Percentiles rank a stretch among this genome's conserved stretches.
phyloP scores from a whole-genome alignment of 305 asterid species.

The Galium porrigens region DNA sequence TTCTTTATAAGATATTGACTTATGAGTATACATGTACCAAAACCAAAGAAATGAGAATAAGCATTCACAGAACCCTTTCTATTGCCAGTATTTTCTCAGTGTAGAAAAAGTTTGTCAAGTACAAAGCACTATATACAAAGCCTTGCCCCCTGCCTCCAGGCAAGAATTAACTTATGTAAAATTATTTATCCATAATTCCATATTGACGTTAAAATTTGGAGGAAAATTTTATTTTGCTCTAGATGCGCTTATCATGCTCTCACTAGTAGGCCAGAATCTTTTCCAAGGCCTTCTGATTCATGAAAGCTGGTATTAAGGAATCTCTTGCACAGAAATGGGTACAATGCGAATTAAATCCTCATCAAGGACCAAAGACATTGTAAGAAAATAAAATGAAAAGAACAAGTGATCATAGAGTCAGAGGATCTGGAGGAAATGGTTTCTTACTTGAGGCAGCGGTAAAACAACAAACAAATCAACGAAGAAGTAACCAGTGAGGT shows the following conservation, averaged over 20 bases:
- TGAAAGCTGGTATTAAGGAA: background rate
- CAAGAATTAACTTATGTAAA: background rate
- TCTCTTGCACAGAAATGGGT: background rate
- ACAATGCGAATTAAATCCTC: background rate
- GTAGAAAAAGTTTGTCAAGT: background rate
- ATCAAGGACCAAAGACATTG: background rate
- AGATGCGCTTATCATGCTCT: background rate
- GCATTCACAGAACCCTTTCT: background rate
- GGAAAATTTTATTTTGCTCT: background rate
- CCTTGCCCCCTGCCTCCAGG: background rate
- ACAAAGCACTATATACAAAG: background rate
- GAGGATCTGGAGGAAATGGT: background rate
- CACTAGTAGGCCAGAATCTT: background rate
- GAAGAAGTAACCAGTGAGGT: slow-evolving; percentile 42
- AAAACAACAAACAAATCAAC: slow-evolving; percentile 47
- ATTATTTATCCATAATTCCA: background rate
- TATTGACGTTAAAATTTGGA: background rate
- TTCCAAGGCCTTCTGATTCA: background rate
- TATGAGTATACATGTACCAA: background rate
- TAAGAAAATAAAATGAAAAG: slow-evolving; percentile 8
- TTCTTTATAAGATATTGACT: background rate
- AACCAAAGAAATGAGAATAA: background rate
- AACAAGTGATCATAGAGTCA: slow-evolving; percentile 2
- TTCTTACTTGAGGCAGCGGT: slow-evolving; percentile 72
- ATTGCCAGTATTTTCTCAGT: background rate